Conservation (phyloP, 2,329 filamentous ascomycete genomes). For the Paraphoma sp. region DNA sequence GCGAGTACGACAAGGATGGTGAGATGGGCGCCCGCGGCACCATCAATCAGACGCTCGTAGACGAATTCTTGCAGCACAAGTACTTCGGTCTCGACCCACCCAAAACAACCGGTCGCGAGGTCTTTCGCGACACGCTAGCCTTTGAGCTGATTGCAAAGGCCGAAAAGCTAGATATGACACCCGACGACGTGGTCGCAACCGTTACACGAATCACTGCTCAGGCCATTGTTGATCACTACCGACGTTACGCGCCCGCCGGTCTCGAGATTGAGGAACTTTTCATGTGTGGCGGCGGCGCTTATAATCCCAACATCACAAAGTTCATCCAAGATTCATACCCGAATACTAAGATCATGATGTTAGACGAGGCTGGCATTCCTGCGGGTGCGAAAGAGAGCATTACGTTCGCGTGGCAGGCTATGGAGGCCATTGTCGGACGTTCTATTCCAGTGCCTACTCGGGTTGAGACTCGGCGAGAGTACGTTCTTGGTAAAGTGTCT, state of each 20-base stretch:
- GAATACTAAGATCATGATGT: conserved; percentile 59
- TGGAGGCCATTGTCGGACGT: conserved; percentile 58
- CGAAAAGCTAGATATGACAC: conserved; percentile 50
- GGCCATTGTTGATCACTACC: conserved; percentile 59
- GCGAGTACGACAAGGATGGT: conserved; percentile 61
- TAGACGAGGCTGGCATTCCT: conserved; percentile 64
- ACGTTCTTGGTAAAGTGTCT: conserved; percentile 62
- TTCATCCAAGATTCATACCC: conserved; percentile 58
- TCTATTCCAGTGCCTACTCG: conserved; percentile 62
- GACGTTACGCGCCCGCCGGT: conserved; percentile 21
- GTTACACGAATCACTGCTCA: conserved; percentile 65
- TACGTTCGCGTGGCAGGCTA: conserved; percentile 66
- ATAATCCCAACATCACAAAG: conserved; percentile 63
- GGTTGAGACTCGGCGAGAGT: conserved; percentile 60
- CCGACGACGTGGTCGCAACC: conserved; percentile 63
- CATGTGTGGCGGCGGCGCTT: conserved; percentile 66
- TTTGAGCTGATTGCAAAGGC: conserved; percentile 57
- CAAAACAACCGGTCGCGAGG: conserved; percentile 66
- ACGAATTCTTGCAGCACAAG: conserved; percentile 52
- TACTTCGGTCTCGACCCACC: conserved; percentile 62
- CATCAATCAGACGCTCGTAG: conserved; percentile 59
- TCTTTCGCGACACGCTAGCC: conserved; percentile 63
- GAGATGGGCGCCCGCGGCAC: conserved; percentile 59
- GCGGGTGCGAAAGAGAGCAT: conserved; percentile 65
- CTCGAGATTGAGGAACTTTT: conserved; percentile 61